phyloP scores from a whole-genome alignment of 73 alveolate genomes.

The Symbiodinium pilosum region DNA sequence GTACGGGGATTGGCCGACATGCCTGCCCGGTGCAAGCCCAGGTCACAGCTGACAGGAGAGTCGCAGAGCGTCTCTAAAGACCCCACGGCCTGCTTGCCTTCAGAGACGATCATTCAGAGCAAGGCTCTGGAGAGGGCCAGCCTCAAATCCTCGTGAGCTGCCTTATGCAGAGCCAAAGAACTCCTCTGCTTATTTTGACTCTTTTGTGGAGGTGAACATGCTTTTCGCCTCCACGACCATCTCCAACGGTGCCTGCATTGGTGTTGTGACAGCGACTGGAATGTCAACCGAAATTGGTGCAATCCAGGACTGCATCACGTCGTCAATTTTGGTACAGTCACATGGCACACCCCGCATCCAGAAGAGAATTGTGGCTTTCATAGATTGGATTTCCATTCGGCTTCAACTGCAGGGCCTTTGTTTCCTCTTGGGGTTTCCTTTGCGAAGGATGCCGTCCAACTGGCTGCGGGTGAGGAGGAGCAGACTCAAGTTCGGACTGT shows the following conservation, averaged over 20 bases:
- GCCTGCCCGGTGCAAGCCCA: too few relatives aligned
- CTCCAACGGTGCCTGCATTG: slow-evolving; percentile 97
- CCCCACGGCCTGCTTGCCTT: neutral
- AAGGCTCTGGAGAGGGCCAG: neutral
- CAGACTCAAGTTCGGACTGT: neutral
- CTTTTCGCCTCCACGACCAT: slow-evolving; percentile 98
- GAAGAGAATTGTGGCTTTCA: too few relatives aligned
- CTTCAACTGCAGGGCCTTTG: too few relatives aligned
- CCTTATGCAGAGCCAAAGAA: neutral
- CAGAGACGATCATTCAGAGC: slow-evolving; percentile 27
- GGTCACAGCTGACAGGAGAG: slow-evolving; percentile 89
- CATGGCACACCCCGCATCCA: too few relatives aligned
- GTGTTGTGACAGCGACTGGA: slow-evolving; percentile 98
- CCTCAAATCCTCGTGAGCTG: neutral
- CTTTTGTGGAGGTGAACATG: slow-evolving; percentile 91
- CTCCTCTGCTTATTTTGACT: neutral
- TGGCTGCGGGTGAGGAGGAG: slow-evolving; percentile 82
- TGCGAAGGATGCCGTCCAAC: slow-evolving; percentile 61
- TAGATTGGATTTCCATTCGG: too few relatives aligned
- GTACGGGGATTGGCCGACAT: too few relatives aligned
- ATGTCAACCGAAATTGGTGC: slow-evolving; percentile 99
- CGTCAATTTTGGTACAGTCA: too few relatives aligned
- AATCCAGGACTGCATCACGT: slow-evolving; percentile 95
- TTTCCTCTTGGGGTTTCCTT: too few relatives aligned
- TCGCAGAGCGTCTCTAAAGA: slow-evolving; percentile 72